phyloP scores from a whole-genome alignment of 352 stramenopile genomes.

The Phytophthora foliorum region DNA sequence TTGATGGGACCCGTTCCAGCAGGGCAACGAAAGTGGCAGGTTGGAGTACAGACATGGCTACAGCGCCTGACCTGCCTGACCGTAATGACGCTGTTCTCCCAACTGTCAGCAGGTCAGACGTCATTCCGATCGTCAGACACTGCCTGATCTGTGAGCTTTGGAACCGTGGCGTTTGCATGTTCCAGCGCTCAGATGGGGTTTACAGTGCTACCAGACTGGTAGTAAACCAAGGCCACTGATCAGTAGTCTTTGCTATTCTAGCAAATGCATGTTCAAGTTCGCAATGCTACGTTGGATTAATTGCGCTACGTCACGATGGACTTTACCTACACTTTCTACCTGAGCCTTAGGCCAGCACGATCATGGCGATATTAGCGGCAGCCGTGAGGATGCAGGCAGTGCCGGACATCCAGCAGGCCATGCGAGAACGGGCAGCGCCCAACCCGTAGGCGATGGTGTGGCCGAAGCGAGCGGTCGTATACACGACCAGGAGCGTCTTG shows the following conservation, averaged over 20 bases:
- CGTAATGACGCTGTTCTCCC: background rate
- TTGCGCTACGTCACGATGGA: background rate
- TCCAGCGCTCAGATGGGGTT: too few relatives aligned
- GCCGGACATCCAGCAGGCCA: conserved; percentile 44
- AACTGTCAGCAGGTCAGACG: conserved; percentile 9
- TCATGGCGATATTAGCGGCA: conserved; percentile 30
- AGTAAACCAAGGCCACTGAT: too few relatives aligned
- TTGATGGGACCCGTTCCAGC: background rate
- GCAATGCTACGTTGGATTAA: conserved; percentile 1
- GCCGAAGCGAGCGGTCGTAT: conserved; percentile 47
- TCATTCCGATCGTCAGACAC: background rate
- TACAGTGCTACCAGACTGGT: too few relatives aligned
- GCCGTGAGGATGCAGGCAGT: conserved; percentile 32
- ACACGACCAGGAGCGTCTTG: conserved; percentile 45
- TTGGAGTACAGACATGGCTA: conserved; percentile 16
- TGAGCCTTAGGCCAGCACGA: conserved; percentile 15
- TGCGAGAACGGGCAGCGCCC: conserved; percentile 28
- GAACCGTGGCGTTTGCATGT: too few relatives aligned
- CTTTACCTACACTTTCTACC: background rate
- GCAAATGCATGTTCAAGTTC: too few relatives aligned
- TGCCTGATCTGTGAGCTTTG: too few relatives aligned
- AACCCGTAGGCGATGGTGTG: conserved; percentile 57
- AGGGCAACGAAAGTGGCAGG: background rate
- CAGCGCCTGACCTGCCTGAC: conserved; percentile 5
- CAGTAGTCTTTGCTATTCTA: too few relatives aligned